phyloP scores from a whole-genome alignment of 768 basidiomycete genomes.

The Fistulinella prunicolor region DNA sequence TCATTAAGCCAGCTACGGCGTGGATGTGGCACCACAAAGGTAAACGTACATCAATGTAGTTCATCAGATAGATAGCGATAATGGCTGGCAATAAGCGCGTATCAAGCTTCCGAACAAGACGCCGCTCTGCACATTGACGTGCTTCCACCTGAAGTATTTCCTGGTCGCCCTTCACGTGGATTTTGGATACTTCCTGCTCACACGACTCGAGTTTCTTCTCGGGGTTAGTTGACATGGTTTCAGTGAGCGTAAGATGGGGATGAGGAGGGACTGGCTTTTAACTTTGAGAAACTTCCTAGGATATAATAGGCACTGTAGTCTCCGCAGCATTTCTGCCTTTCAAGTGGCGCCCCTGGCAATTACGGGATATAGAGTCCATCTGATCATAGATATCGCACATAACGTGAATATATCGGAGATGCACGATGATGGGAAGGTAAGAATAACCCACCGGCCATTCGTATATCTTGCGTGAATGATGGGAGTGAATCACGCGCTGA shows the following conservation, averaged over 20 bases:
- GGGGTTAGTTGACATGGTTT: slow-evolving; percentile 10
- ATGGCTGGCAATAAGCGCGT: slow-evolving; percentile 54
- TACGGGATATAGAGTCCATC: too few relatives aligned
- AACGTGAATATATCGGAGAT: too few relatives aligned
- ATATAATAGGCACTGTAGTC: neutral
- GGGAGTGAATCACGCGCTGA: too few relatives aligned
- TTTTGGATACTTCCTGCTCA: neutral
- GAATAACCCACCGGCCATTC: too few relatives aligned
- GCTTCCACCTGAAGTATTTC: slow-evolving; percentile 1
- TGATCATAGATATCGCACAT: too few relatives aligned
- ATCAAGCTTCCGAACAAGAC: slow-evolving; percentile 56
- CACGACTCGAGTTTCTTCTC: slow-evolving; percentile 18
- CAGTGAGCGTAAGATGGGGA: neutral
- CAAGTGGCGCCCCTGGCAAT: too few relatives aligned
- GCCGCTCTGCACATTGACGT: slow-evolving; percentile 14
- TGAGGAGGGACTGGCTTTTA: too few relatives aligned
- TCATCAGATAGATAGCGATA: slow-evolving; percentile 60
- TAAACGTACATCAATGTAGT: slow-evolving; percentile 57
- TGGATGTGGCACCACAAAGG: neutral
- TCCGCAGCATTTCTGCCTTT: too few relatives aligned
- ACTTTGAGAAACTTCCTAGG: neutral
- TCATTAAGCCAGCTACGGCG: neutral
- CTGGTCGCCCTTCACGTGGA: neutral
- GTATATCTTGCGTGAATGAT: too few relatives aligned
- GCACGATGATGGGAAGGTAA: too few relatives aligned